Percentiles rank a stretch among this genome's conserved stretches.
phyloP scores from a whole-genome alignment of 1,284 basidiomycete genomes.

The Cryptococcus sp. region DNA sequence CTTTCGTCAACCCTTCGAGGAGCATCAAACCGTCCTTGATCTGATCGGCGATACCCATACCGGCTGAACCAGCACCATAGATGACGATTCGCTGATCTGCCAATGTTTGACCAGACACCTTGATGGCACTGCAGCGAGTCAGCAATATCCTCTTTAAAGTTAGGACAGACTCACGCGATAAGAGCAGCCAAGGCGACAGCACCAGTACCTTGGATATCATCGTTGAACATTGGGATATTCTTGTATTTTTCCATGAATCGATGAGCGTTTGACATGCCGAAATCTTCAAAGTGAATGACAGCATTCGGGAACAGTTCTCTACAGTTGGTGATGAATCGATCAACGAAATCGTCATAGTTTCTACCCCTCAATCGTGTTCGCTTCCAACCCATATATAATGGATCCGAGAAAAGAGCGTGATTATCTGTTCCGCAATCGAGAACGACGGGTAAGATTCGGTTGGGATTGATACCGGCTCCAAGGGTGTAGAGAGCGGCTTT shows the following conservation, averaged over 20 bases:
- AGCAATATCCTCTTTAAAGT: background rate
- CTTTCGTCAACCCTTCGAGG: conserved; percentile 55
- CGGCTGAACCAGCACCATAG: conserved; percentile 76
- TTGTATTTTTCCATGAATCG: conserved; percentile 64
- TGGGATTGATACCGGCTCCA: conserved; percentile 74
- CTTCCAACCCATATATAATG: conserved; percentile 50
- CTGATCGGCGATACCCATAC: conserved; percentile 63
- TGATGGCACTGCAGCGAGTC: conserved; percentile 49
- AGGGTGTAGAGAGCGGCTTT: conserved; percentile 75
- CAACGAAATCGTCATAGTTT: conserved; percentile 48
- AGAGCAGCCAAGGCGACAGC: conserved; percentile 67
- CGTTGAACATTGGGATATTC: conserved; percentile 59
- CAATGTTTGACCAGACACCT: conserved; percentile 64
- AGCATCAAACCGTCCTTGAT: conserved; percentile 70
- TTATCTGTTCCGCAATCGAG: conserved; percentile 77
- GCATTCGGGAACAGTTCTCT: conserved; percentile 48
- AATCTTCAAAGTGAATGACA: conserved; percentile 50
- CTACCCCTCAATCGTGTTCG: conserved; percentile 48
- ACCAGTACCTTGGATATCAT: conserved; percentile 76
- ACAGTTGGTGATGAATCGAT: conserved; percentile 50
- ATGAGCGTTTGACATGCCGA: conserved; percentile 61
- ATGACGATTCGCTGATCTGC: conserved; percentile 71
- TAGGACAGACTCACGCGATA: conserved; percentile 35
- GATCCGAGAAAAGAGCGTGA: conserved; percentile 48
- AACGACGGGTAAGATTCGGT: conserved; percentile 58